Conservation (phyloP, 352 stramenopile genomes). For the Aphanomyces invadans region DNA sequence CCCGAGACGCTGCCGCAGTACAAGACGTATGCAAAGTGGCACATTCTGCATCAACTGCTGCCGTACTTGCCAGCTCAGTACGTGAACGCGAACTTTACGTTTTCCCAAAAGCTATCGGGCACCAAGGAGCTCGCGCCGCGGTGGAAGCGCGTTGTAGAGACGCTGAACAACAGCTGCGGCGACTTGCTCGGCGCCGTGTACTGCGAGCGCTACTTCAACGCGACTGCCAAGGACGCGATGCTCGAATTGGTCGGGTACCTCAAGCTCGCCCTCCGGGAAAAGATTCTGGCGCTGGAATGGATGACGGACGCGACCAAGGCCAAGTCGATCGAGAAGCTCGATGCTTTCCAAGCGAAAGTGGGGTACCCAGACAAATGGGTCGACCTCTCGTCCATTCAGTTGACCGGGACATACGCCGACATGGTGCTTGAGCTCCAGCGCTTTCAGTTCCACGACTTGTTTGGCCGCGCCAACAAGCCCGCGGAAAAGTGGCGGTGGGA, state of each 20-base stretch:
- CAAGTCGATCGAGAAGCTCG: slow-evolving; percentile 84
- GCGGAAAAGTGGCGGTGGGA: slow-evolving; percentile 70
- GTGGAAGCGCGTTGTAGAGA: slow-evolving; percentile 85
- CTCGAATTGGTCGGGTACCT: slow-evolving; percentile 83
- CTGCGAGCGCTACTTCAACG: slow-evolving; percentile 52
- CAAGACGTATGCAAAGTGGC: slow-evolving; percentile 18
- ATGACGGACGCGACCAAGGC: slow-evolving; percentile 76
- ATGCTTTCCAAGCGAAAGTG: slow-evolving; percentile 62
- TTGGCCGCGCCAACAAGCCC: slow-evolving; percentile 29
- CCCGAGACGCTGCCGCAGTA: background rate
- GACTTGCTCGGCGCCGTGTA: slow-evolving; percentile 64
- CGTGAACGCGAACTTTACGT: slow-evolving; percentile 80
- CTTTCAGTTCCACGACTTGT: slow-evolving; percentile 30
- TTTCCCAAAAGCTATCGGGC: slow-evolving; percentile 75
- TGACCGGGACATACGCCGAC: slow-evolving; percentile 26
- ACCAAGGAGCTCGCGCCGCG: slow-evolving; percentile 80
- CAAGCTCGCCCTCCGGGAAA: slow-evolving; percentile 64
- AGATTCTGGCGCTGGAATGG: slow-evolving; percentile 79
- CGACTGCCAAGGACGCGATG: slow-evolving; percentile 44
- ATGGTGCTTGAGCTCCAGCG: slow-evolving; percentile 12
- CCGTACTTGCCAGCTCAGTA: slow-evolving; percentile 35
- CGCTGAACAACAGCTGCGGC: slow-evolving; percentile 47
- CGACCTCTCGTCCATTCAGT: slow-evolving; percentile 32
- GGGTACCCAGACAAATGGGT: slow-evolving; percentile 55
- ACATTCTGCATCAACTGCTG: slow-evolving; percentile 1